Conservation (phyloP, 106 monocot species). For the Apostasia shenzhenica region DNA sequence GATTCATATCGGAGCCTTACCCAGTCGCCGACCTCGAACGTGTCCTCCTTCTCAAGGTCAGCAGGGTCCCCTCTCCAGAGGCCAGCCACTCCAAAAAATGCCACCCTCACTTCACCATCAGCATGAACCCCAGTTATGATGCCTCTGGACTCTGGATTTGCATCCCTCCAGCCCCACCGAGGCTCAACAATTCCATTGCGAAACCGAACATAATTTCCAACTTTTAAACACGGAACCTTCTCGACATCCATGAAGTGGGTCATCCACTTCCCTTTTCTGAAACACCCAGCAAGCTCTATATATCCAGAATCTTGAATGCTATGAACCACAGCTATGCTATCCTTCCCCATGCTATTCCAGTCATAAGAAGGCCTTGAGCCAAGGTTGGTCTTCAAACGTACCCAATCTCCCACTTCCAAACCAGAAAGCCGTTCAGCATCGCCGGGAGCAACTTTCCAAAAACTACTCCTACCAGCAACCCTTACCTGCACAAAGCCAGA, state of each 20-base stretch:
- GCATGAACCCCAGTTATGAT: conserved; percentile 77
- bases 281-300: conserved; percentile 89
- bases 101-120: conserved; percentile 85
- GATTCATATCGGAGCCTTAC: conserved; percentile 58
- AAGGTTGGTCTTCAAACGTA: conserved; percentile 58
- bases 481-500: conserved; percentile 51
- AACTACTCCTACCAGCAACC: conserved; percentile 73
- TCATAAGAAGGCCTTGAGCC: conserved; percentile 82
- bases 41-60: conserved; percentile 80
- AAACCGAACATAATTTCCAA: conserved; percentile 75
- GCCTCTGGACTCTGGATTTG: conserved; percentile 70
- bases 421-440: conserved; percentile 89
- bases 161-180: conserved; percentile 98
- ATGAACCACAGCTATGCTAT: conserved; percentile 89
- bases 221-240: conserved; percentile 63
- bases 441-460: conserved; percentile 98
- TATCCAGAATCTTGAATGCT: conserved; percentile 95
- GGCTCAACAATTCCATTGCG: conserved; percentile 75
- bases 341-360: conserved; percentile 86
- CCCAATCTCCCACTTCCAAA: conserved; percentile 99
- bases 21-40: conserved; percentile 90
- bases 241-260: conserved; percentile 94
- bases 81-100: conserved; percentile 61
- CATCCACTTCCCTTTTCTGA: conserved; percentile 82
- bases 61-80: conserved; percentile 93